phyloP scores from a whole-genome alignment of 225 moss, liverwort and hornwort genomes.

The Antitrichia curtipendula region DNA sequence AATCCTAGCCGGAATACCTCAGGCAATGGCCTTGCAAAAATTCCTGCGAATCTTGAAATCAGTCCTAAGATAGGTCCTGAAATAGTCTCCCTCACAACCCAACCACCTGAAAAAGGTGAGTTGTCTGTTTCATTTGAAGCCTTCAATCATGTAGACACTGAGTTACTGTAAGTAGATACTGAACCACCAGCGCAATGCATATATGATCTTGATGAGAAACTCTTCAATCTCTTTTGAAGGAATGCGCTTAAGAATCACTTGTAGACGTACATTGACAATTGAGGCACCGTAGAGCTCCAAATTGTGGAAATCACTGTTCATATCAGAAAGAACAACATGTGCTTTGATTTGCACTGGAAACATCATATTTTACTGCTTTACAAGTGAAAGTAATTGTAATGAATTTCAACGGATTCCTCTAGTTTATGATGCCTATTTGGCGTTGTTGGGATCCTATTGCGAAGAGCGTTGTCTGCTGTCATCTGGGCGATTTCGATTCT shows the following conservation, averaged over 20 bases:
- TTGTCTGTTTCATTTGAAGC: neutral
- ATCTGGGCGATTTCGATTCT: slow-evolving; percentile 10
- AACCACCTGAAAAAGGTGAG: slow-evolving; percentile 12
- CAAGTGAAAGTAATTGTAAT: neutral
- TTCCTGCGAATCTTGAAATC: neutral
- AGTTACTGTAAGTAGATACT: neutral
- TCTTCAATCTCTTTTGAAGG: neutral
- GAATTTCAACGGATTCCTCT: neutral
- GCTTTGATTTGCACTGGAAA: neutral
- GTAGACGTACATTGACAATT: neutral
- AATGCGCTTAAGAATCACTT: neutral
- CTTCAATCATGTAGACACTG: neutral
- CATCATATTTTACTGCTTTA: neutral
- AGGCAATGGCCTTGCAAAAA: neutral
- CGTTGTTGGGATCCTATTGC: neutral
- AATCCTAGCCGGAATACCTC: neutral
- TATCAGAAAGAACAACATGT: neutral
- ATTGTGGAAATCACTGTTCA: neutral
- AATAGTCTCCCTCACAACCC: neutral
- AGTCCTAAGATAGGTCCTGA: neutral
- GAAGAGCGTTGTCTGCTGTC: neutral
- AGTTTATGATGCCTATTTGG: no score
- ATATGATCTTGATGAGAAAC: neutral
- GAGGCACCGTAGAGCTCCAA: neutral
- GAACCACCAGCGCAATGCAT: neutral